Evolutionary conservation across 1,284 basidiomycete species (phyloP).

Genomic region (Malassezia slooffiae): DNA sequence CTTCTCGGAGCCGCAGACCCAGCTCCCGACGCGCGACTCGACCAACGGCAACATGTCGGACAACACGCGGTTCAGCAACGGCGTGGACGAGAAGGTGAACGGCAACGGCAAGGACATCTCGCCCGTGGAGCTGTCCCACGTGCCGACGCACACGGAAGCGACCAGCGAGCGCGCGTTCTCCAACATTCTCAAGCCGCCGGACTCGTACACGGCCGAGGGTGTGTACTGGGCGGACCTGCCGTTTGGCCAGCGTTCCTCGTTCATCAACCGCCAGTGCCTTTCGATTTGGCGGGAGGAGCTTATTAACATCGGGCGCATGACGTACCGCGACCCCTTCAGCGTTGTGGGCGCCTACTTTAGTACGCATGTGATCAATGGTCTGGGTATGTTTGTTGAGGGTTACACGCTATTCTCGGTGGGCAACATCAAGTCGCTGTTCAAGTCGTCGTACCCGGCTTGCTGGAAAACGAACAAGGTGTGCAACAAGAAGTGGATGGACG

Average conservation of each 20-base stretch:
- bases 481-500: conserved; percentile 49
- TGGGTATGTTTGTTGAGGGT: conserved; percentile 53
- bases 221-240: conserved; percentile 48
- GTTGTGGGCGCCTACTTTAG: conserved; percentile 50
- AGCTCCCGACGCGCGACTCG: conserved; percentile 1
- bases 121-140: no score
- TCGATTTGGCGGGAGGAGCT: conserved; percentile 50
- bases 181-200: conserved; percentile 34
- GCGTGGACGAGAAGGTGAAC: background rate
- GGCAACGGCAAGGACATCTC: background rate
- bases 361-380: conserved; percentile 52
- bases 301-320: conserved; percentile 49
- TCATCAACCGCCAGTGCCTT: conserved; percentile 49
- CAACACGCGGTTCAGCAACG: conserved; percentile 8
- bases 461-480: conserved; percentile 51
- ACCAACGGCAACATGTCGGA: conserved; percentile 6
- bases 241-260: conserved; percentile 34
- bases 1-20: no score
- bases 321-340: conserved; percentile 50
- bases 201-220: conserved; percentile 36
- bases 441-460: conserved; percentile 36
- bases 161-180: conserved; percentile 24
- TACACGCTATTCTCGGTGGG: conserved; percentile 53
- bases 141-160: no score
- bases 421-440: conserved; percentile 39